Conservation (phyloP, 2,329 filamentous ascomycete species). For the Trichoderma atroviride region DNA sequence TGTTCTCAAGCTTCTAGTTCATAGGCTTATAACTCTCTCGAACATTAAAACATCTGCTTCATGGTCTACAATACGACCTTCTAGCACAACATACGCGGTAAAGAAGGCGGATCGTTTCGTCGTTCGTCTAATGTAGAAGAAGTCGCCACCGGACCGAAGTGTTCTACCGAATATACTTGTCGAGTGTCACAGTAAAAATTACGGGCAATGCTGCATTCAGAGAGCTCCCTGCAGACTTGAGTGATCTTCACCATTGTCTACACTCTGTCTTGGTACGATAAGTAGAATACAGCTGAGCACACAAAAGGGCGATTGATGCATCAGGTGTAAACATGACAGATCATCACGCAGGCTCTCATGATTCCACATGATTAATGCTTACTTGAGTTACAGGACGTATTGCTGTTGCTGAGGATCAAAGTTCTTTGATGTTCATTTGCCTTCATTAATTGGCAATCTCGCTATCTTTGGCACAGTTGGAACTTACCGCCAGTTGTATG, state of each 20-base stretch:
- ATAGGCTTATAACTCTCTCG: neutral
- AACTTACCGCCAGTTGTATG: too few species aligned
- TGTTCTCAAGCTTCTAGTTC: neutral
- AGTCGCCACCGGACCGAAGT: neutral
- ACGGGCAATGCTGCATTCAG: neutral
- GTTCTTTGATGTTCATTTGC: neutral
- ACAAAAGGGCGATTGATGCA: too few species aligned
- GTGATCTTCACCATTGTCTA: neutral
- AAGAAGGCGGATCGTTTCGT: neutral
- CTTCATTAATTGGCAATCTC: neutral
- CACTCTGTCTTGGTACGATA: too few species aligned
- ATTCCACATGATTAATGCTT: too few species aligned
- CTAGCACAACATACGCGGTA: neutral
- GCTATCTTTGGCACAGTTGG: neutral
- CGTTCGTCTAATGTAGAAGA: neutral
- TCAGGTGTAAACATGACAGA: too few species aligned
- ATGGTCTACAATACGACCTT: neutral
- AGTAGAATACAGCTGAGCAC: too few species aligned
- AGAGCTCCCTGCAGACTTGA: neutral
- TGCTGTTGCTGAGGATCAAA: neutral
- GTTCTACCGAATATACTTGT: neutral
- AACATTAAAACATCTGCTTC: neutral
- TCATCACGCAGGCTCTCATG: neutral
- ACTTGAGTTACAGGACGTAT: neutral
- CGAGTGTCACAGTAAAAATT: neutral